These are phyloP conservation scores for Akanthomyces lecanii DNA, from an alignment of 2,329 filamentous ascomycete genomes.

Conservation along the genomic window DNA sequence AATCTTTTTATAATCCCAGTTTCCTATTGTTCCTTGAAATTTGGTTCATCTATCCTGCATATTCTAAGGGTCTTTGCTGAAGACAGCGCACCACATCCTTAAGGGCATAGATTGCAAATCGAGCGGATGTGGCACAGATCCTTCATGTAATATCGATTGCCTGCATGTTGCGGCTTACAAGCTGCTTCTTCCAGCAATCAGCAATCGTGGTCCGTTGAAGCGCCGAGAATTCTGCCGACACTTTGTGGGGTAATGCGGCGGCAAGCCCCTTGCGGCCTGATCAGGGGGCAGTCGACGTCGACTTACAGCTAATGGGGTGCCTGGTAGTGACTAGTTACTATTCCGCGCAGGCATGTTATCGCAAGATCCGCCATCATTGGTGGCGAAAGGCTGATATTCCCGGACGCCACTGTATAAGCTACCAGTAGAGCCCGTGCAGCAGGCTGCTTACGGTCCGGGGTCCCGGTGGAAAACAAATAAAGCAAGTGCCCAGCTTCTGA, in stretches of 20 bases:
- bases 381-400: not conserved
- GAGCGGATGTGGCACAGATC: not conserved
- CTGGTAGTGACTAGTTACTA: not conserved
- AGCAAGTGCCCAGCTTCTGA: not conserved
- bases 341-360: not conserved
- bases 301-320: not conserved
- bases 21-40: too few relatives aligned
- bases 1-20: too few relatives aligned
- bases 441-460: not conserved
- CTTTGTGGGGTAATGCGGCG: constrained; percentile 15
- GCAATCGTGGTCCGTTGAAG: not conserved
- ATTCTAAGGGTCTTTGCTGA: not conserved
- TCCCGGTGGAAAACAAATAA: not conserved
- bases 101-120: not conserved
- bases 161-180: not conserved
- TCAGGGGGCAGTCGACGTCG: not conserved
- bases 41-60: not conserved
- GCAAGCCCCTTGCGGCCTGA: not conserved
- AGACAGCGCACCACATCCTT: not conserved
- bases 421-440: not conserved
- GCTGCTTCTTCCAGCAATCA: not conserved
- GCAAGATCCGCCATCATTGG: not conserved
- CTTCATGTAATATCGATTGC: not conserved
- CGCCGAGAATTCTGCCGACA: constrained; percentile 11
- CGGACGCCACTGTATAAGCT: not conserved